Evolutionary conservation across 495 filamentous ascomycete genomes (phyloP).

Genomic region (Amphirosellinia nigrospora): DNA sequence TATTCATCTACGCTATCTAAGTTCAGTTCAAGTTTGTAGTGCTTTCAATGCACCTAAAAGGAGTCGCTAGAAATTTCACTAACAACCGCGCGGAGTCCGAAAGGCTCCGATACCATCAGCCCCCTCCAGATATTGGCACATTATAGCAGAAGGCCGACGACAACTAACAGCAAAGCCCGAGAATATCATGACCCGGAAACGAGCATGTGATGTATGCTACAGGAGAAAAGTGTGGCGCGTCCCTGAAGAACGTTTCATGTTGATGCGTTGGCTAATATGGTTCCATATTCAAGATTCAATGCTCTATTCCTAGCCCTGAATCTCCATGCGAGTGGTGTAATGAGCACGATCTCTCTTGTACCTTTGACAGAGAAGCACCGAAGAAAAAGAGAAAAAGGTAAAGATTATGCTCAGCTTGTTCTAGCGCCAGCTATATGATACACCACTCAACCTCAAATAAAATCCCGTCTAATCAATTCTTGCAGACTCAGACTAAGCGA

Average conservation of each 20-base stretch:
- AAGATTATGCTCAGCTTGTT: background rate
- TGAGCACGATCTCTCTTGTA: conserved; percentile 23
- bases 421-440: background rate
- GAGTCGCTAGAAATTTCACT: background rate
- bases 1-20: background rate
- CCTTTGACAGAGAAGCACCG: conserved; percentile 8
- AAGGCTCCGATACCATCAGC: background rate
- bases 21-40: background rate
- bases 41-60: background rate
- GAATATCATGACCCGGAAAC: conserved; percentile 9
- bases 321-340: conserved; percentile 27
- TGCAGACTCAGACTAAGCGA: conserved; percentile 21
- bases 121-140: background rate
- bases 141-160: background rate
- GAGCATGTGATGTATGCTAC: conserved; percentile 22
- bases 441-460: background rate
- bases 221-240: conserved; percentile 11
- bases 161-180: background rate
- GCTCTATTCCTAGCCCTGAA: conserved; percentile 7
- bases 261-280: background rate
- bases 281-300: conserved; percentile 3
- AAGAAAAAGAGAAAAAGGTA: background rate
- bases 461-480: background rate
- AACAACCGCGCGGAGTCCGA: background rate
- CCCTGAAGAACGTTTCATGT: background rate